Evolutionary conservation across 1,284 basidiomycete species (phyloP).

Genomic region (Sporisorium graminicola): DNA sequence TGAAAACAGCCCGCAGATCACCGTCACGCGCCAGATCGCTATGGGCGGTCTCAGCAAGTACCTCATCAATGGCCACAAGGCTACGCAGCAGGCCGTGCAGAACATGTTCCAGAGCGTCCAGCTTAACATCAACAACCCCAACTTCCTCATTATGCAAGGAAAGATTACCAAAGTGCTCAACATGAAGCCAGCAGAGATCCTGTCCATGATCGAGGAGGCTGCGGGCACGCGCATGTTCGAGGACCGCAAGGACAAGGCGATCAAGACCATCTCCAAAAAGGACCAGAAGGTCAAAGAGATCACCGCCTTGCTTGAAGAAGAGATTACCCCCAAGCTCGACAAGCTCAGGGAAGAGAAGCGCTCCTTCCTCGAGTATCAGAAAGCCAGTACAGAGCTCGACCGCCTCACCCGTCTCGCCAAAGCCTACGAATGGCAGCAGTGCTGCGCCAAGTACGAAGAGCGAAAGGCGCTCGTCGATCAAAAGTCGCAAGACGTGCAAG

Average conservation of each 20-base stretch:
- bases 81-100: conserved; percentile 87
- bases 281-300: conserved; percentile 96
- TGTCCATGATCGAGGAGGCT: conserved; percentile 99
- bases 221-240: conserved; percentile 99
- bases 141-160: conserved; percentile 99
- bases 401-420: conserved; percentile 84
- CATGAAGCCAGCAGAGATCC: conserved; percentile 97
- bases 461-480: conserved; percentile 67
- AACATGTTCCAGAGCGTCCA: conserved; percentile 96
- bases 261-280: conserved; percentile 97
- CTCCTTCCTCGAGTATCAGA: conserved; percentile 90
- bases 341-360: conserved; percentile 91
- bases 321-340: conserved; percentile 94
- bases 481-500: conserved; percentile 63
- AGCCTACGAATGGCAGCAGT: conserved; percentile 86
- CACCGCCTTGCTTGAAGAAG: conserved; percentile 76
- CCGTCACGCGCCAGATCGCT: conserved; percentile 97
- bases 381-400: conserved; percentile 88
- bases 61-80: conserved; percentile 95
- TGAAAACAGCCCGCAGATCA: conserved; percentile 87
- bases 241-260: conserved; percentile 96
- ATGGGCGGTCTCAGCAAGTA: conserved; percentile 96
- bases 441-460: conserved; percentile 69
- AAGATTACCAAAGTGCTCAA: conserved; percentile 83
- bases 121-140: conserved; percentile 99